Evolutionary conservation across 2,329 filamentous ascomycete species (phyloP).

Genomic region (Septoria linicola): DNA sequence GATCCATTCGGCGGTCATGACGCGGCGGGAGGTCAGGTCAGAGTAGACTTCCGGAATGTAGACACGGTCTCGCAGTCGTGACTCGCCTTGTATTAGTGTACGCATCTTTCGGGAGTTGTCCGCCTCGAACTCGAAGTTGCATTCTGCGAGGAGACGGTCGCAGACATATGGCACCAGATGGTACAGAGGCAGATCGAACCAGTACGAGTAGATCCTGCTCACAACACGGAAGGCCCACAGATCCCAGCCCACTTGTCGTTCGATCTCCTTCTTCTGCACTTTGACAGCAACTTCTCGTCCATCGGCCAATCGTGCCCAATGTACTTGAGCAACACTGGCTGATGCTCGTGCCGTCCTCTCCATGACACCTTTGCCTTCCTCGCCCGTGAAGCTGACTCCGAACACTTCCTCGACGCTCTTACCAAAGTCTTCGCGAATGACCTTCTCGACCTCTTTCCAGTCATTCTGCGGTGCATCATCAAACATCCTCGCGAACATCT

Average conservation of each 20-base stretch:
- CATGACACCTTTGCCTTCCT: conserved; percentile 62
- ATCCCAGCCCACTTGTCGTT: conserved; percentile 88
- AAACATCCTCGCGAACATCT: conserved; percentile 96
- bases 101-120: conserved; percentile 85
- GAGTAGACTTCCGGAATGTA: conserved; percentile 85
- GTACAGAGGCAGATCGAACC: conserved; percentile 92
- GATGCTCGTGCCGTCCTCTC: conserved; percentile 72
- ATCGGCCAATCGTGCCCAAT: conserved; percentile 84
- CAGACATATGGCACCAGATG: conserved; percentile 88
- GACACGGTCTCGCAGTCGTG: conserved; percentile 72
- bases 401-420: conserved; percentile 86
- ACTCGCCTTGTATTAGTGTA: conserved; percentile 70
- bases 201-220: conserved; percentile 75
- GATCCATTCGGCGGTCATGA: conserved; percentile 97
- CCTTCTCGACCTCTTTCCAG: conserved; percentile 80
- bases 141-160: conserved; percentile 88
- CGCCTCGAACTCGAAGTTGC: conserved; percentile 91
- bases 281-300: conserved; percentile 93
- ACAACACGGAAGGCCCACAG: conserved; percentile 94
- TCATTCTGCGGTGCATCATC: conserved; percentile 93
- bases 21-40: conserved; percentile 75
- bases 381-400: conserved; percentile 69
- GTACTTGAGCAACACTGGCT: conserved; percentile 93
- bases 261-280: conserved; percentile 93
- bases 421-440: conserved; percentile 87